Conservation (phyloP, 768 basidiomycete genomes). For the Pisolithus sp. region DNA sequence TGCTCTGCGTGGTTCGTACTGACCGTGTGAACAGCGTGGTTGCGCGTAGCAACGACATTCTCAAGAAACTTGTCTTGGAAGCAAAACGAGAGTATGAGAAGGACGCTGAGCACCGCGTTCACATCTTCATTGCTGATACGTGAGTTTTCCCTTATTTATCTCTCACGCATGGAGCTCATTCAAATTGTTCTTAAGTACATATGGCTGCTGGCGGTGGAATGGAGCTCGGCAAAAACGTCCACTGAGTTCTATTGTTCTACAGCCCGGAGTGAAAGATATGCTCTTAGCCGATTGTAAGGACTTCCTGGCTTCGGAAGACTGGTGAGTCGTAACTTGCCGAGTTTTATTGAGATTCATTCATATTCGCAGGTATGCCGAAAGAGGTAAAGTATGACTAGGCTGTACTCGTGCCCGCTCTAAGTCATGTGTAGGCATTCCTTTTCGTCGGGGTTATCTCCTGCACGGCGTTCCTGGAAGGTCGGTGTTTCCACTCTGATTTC, state of each 20-base stretch:
- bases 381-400: constrained; percentile 47
- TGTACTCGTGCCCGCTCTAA: constrained; percentile 14
- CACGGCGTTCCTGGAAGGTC: constrained; percentile 86
- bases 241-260: constrained; percentile 88
- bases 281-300: constrained; percentile 81
- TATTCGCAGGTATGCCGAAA: constrained; percentile 73
- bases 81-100: constrained; percentile 88
- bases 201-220: constrained; percentile 82
- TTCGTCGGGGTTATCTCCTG: constrained; percentile 78
- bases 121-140: constrained; percentile 87
- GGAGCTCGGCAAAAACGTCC: constrained; percentile 85
- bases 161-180: constrained; percentile 5
- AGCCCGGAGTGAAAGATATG: constrained; percentile 89
- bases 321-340: constrained; percentile 43
- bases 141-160: constrained; percentile 37
- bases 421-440: constrained; percentile 62
- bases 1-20: constrained; percentile 13
- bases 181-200: constrained; percentile 39
- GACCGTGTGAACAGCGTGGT: constrained; percentile 52
- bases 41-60: constrained; percentile 80
- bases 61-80: constrained; percentile 81
- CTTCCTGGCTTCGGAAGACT: constrained; percentile 78
- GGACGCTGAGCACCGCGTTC: constrained; percentile 85
- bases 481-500: constrained; percentile 3
- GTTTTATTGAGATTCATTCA: constrained; percentile 12